These are phyloP conservation scores for Cyclostephanos tholiformis DNA, from an alignment of 108 stramenopile species.

Conservation along the genomic window DNA sequence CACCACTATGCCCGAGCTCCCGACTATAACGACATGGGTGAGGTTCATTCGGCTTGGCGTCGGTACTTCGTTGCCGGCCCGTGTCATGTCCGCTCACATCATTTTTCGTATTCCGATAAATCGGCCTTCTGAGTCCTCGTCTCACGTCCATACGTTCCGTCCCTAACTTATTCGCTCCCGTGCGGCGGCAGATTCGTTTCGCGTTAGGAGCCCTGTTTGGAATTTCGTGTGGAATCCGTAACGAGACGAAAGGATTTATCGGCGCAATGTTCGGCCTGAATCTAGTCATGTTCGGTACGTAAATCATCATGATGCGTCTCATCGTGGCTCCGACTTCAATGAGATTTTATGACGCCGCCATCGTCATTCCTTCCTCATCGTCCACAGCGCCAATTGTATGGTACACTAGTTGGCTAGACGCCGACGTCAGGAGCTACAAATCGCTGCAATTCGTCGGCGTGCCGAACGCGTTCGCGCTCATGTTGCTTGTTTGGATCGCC, in stretches of 20 bases:
- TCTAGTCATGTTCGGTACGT: slow-evolving; percentile 58
- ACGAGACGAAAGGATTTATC: slow-evolving; percentile 33
- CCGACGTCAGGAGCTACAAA: slow-evolving; percentile 56
- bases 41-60: slow-evolving; percentile 11
- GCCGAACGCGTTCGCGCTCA: slow-evolving; percentile 58
- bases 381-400: slow-evolving; percentile 56
- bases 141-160: neutral
- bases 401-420: slow-evolving; percentile 55
- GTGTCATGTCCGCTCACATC: neutral
- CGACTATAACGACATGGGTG: slow-evolving; percentile 59
- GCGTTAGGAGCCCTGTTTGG: slow-evolving; percentile 57
- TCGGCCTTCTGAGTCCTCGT: neutral
- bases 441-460: slow-evolving; percentile 63
- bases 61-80: neutral
- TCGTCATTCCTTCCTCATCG: neutral
- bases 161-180: neutral
- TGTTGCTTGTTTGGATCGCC: slow-evolving; percentile 70
- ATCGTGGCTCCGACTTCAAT: neutral
- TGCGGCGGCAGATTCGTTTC: slow-evolving; percentile 24
- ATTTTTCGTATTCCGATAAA: neutral
- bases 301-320: neutral
- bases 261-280: slow-evolving; percentile 63
- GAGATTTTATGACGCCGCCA: no score
- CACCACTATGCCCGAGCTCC: slow-evolving; percentile 73
- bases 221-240: slow-evolving; percentile 48